Evolutionary conservation across 495 filamentous ascomycete genomes (phyloP), one percentile per base, ranked within the genome.

Genomic region (Penicillium ochrochloron): DNA sequence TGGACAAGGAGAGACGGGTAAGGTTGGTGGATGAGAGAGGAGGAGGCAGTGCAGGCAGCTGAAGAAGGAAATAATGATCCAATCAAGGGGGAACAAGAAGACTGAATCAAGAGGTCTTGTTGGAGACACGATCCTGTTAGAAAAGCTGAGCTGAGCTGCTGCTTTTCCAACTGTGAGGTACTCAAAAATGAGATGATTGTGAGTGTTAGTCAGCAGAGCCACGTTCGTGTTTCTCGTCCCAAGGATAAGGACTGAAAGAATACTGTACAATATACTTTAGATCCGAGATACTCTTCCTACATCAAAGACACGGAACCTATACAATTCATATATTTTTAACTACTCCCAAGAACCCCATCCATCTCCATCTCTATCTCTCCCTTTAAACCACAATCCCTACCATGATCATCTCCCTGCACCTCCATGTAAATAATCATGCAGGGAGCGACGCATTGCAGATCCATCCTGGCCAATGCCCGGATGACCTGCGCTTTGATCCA

Each of bases 401-500:
- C 25, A 27, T 27, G 25, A 27, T 27, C 25, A 52, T 31, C 48
- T 17, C 15, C 48, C 48, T 52, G 48, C 48, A 52, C 44, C 48
- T 27, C 48, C 6, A 62, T 66, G 64, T 62, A 58, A 62, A 66
- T 59, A 50, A 62, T 62, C 23, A 54, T 65, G 59, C 65, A 68
- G 62, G 67, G 57, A 66, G 67, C 25, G 48, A 64, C 50, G 61
- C 63, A 62, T 31, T 59, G 68, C 69, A 66, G 66, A 68, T 68
- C 65, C 34, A 58, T n/a, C 25, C 57, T 42, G 59, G 58, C 6
- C 53, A 59, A 42, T 65, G 56, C 65, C 68, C 34, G 59, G 50
- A 56, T 68, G 66, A 71, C 66, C 61, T 57, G 60, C 69, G 66
- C 69, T 63, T 64, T 61, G 69, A 66, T 68, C 60, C 41, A 42